Percentiles rank a stretch among this genome's conserved stretches.
Evolutionary conservation across 139 green algal genomes (phyloP).

Genomic region (Chlorella sp.): DNA sequence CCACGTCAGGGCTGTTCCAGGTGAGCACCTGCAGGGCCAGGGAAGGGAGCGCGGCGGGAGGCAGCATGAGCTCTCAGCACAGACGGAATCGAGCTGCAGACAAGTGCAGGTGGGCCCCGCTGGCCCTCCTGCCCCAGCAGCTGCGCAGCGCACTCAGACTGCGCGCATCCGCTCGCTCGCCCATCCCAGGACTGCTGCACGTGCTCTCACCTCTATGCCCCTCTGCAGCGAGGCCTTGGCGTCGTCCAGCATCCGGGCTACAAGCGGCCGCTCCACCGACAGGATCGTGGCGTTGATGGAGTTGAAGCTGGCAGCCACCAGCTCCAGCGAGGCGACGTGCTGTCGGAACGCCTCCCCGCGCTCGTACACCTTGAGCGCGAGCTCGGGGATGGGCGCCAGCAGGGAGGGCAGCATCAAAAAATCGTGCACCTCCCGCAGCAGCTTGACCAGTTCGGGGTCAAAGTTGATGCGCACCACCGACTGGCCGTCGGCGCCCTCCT

Average conservation of each 20-base stretch:
- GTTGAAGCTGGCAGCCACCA: constrained; percentile 84
- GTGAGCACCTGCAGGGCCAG: constrained; percentile 54
- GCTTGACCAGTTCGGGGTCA: constrained; percentile 79
- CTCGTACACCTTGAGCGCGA: constrained; percentile 52
- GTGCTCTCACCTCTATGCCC: constrained; percentile 41
- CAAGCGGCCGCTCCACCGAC: constrained; percentile 80
- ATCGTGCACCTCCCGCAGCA: constrained; percentile 90
- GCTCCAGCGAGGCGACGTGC: constrained; percentile 81
- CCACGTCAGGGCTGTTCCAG: constrained; percentile 81
- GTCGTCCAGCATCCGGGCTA: constrained; percentile 74
- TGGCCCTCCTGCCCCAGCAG: no score
- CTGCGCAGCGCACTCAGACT: neutral
- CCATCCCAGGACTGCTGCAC: neutral
- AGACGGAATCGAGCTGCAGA: no score
- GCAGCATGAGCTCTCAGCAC: no score
- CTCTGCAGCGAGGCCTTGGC: constrained; percentile 65
- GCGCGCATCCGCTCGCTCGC: neutral
- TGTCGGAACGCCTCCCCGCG: constrained; percentile 71
- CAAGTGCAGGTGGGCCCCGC: no score
- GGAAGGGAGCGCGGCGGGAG: neutral
- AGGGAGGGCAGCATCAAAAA: constrained; percentile 78
- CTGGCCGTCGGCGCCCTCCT: constrained; percentile 14
- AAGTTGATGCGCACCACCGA: constrained; percentile 83
- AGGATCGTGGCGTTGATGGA: constrained; percentile 76
- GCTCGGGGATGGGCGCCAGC: constrained; percentile 42